Percentiles rank a stretch among this genome's conserved stretches.
Conservation (phyloP, 2,329 filamentous ascomycete species). For the Sporothrix phasma region DNA sequence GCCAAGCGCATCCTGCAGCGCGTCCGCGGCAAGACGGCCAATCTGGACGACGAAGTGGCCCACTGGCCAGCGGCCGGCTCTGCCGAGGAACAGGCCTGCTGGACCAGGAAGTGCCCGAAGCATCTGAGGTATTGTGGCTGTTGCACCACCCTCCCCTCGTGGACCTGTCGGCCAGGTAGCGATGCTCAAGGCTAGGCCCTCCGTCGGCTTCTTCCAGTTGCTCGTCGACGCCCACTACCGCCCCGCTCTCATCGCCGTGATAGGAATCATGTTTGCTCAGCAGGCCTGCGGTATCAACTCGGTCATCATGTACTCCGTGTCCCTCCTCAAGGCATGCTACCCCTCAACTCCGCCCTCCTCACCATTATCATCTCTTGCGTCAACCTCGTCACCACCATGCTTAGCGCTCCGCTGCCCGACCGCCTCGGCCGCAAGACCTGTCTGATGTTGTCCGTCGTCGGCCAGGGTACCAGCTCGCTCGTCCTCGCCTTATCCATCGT, state of each 20-base stretch:
- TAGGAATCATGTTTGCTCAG: conserved; percentile 86
- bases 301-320: conserved; percentile 97
- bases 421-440: conserved; percentile 79
- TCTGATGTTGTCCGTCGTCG: conserved; percentile 69
- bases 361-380: conserved; percentile 80
- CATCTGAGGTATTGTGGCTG: conserved; percentile 1
- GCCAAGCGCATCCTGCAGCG: conserved; percentile 62
- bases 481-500: conserved; percentile 73
- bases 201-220: conserved; percentile 55
- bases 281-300: conserved; percentile 93
- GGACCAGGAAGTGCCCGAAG: conserved; percentile 20
- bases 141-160: conserved; percentile 18
- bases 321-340: conserved; percentile 73
- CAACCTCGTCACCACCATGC: conserved; percentile 74
- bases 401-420: conserved; percentile 77
- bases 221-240: conserved; percentile 57
- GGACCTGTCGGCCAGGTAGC: conserved; percentile 3
- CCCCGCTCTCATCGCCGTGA: conserved; percentile 68
- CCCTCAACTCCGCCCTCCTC: conserved; percentile 69
- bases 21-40: conserved; percentile 58
- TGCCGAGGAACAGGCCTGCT: conserved; percentile 64
- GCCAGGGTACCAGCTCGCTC: conserved; percentile 72
- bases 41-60: conserved; percentile 65
- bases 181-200: conserved; percentile 18
- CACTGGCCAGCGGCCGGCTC: conserved; percentile 42